Base-by-base conservation (phyloP, 1,284 basidiomycete species). In the Pseudozyma pruni region DNA sequence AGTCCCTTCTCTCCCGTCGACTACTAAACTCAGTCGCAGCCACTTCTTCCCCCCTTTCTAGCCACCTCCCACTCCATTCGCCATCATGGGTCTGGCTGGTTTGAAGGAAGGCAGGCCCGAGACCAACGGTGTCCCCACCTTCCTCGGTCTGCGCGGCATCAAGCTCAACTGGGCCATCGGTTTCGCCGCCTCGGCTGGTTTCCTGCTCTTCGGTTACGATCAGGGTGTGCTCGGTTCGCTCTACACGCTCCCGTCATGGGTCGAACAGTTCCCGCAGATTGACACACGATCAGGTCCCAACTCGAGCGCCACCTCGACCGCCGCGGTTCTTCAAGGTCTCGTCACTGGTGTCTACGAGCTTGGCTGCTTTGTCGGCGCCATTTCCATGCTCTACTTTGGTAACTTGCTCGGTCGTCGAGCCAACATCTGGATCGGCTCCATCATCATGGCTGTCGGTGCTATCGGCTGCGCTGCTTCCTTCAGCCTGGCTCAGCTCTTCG, bases 141-240 rank as follows among this genome's bases (percentile, higher is more conserved):
- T 72, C 62, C 32, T 75, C 23, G 76, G 76, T 29, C 41, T 76
- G 10, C 53, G 58, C 16, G 79, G 79, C 22, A 42, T 62, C 34
- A 48, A 45, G 22, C 73, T 81, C 27, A 77, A 64, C 54, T 59
- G 73, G 41, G 51, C 76, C 38, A 77, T 81, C 37, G 79, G 76
- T 3, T 72, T 80, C 16, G 58, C 76, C 23, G 76, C 78, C 17
- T 77, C 78, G 23, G 74, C 77, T 16, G 79, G 79, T 63, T 80
- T 80, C 63, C 62, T 80, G 13, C 53, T 81, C 14, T 80, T 81
- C 52, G 78, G 78, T 46, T 80, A 78, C 46, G 78, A 81, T 48
- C 78, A 81, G 52, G 79, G 79, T 73, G 79, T 81, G 19, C 73
- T 80, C 42, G 78, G 78, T 14, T 75, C 75, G 57, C 66, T 81